A percentile compares a stretch with the other conserved stretches of the same genome.
These are phyloP conservation scores for Ailanthus altissimus DNA, from an alignment of 345 rosid genomes.

Conservation along the genomic window DNA sequence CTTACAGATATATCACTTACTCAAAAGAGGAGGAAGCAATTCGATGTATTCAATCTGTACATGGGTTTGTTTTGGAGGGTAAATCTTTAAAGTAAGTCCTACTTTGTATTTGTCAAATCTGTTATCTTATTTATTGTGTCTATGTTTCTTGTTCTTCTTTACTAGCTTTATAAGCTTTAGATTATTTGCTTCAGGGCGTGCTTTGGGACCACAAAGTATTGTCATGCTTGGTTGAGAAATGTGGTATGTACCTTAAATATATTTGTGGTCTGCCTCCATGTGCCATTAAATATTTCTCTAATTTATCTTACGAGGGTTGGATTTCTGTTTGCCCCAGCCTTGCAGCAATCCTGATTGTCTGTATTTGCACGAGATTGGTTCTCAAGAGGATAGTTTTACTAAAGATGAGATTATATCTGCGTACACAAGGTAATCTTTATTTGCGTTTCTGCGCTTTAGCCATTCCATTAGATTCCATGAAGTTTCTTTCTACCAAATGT, in stretches of 20 bases:
- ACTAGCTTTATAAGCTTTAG: not conserved
- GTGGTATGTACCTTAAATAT: slow-evolving; percentile 48
- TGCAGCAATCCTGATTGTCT: slow-evolving; percentile 95
- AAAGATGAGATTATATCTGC: slow-evolving; percentile 92
- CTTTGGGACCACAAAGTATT: slow-evolving; percentile 94
- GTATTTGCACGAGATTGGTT: slow-evolving; percentile 91
- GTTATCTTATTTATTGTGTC: not conserved
- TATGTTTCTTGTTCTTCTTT: not conserved
- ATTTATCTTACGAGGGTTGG: not conserved
- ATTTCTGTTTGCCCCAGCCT: slow-evolving; percentile 49
- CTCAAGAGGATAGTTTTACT: slow-evolving; percentile 91
- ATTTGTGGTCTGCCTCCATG: not conserved
- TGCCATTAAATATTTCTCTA: not conserved
- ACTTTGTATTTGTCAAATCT: not conserved
- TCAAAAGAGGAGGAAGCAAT: slow-evolving; percentile 85
- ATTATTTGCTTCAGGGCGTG: slow-evolving; percentile 63
- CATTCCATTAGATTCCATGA: not conserved
- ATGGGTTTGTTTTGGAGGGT: slow-evolving; percentile 88
- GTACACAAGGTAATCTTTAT: slow-evolving; percentile 60
- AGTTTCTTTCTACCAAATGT: not conserved
- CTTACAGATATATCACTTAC: slow-evolving; percentile 74
- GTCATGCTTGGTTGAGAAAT: slow-evolving; percentile 97
- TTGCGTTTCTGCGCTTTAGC: not conserved
- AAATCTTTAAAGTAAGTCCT: slow-evolving; percentile 59
- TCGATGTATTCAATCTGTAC: slow-evolving; percentile 90